Conservation (phyloP, 345 rosid species). For the Cardamine resedifolia region DNA sequence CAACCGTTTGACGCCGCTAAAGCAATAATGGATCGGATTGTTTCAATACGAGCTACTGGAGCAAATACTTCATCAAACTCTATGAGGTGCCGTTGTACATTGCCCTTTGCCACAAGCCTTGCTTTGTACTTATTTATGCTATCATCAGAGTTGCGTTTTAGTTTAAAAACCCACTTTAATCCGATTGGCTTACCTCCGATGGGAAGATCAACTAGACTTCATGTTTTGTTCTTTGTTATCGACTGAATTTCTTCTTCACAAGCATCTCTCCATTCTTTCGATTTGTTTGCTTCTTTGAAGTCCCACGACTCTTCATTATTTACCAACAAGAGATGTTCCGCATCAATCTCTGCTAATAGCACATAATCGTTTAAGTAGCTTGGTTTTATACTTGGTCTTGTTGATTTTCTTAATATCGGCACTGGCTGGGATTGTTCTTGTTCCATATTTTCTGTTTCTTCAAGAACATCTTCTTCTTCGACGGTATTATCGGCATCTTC, state of each 20-base stretch:
- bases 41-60: not conserved
- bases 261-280: not conserved
- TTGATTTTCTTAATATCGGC: no score
- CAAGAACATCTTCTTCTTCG: no score
- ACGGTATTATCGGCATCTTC: no score
- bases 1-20: not conserved
- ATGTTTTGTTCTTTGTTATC: not conserved
- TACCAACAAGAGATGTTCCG: no score
- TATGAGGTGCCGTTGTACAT: not conserved
- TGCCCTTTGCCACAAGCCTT: not conserved
- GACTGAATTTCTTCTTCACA: not conserved
- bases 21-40: accelerated
- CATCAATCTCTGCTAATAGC: no score
- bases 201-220: not conserved
- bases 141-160: not conserved
- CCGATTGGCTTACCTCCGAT: not conserved
- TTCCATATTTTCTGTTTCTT: no score
- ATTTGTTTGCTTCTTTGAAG: no score
- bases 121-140: not conserved
- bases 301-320: no score
- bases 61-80: not conserved
- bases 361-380: no score
- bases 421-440: no score
- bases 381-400: no score
- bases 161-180: not conserved